Base-by-base conservation (phyloP, 495 filamentous ascomycete genomes). In the Talaromyces ruber region DNA sequence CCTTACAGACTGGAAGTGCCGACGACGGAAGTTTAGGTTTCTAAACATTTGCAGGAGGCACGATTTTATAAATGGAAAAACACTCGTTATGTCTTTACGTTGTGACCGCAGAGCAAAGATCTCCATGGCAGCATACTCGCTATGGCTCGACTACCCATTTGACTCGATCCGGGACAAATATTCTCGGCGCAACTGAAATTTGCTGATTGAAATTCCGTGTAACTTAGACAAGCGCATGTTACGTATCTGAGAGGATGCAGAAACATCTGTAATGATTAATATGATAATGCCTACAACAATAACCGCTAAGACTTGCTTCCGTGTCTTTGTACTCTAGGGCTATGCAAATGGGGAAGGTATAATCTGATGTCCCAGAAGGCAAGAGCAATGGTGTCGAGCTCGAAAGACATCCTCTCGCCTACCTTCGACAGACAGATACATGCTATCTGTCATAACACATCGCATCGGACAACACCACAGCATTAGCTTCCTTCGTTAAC, bases 1-100 rank as follows among this genome's bases (percentile, higher is more conserved):
- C 73, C 75, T 24, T 86, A 89, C 64, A 76, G 81, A 26, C 59
- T 64, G 1, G 68, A 73, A 24, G 54, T 65, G 16, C 53, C 71
- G 18, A 64, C 62, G 47, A 65, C 68, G 34, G 66, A 68, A 16
- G 61, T 72, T 6, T 75, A 79, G 26, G 28, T 54, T 14, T 47
- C 43, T 47, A 47, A 21, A 11, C 1, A 6, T 47, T 47, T 21
- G n/a, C 5, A 47, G 43, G 43, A 47, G 43, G 9, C 21, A 3
- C 18, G 2, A 47, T 47, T 47, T 21, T 47, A 1, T 47, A 47
- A 21, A 47, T 21, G 2, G 16, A 18, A 9, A n/a, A 47, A 47
- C 43, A 47, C 21, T 47, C 43, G n/a, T 21, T 47, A 47, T 21
- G 18, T n/a, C 9, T n/a, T 47, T 47, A 18, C 18, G 43, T 47